Base-by-base conservation (phyloP, 2,329 filamentous ascomycete genomes). In the Iodosphaeria phyllophila region DNA sequence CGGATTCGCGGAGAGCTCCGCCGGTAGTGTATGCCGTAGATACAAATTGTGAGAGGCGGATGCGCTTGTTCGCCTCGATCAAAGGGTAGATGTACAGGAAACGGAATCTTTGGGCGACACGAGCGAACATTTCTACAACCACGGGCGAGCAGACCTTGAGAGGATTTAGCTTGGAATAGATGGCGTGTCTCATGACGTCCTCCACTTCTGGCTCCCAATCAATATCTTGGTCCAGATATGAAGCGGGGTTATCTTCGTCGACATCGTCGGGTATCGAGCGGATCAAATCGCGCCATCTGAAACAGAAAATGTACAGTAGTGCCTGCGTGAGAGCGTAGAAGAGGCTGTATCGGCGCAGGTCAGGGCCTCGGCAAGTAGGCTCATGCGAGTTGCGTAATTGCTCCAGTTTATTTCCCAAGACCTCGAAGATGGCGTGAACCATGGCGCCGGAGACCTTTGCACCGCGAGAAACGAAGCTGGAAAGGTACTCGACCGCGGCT, bases 261-360 rank as follows among this genome's bases (percentile, higher is more conserved):
- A 66, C 63, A 31, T 51, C 57, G 30, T 71, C 60, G 2, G 65
- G 56, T 4, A 63, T 64, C 2, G 65, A 62, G 12, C 66, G 57
- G 28, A 80, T 75, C 23, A 98, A 60, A 41, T 95, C 86, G 32
- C 82, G 75, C 89, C 89, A 98, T 28, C 89, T 74, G 58, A 98
- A 98, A 56, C 89, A 98, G 43, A 92, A 93, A 30, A 92, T 86
- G 54, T 93, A 93, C 13, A 93, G 64, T 3, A 91, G 59, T 2
- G 83, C 83, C 48, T 93, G 84, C n/a, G 77, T 71, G 23, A 83
- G 70, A 11, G 78, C 73, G 47, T 93, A 93, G 50, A 91, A 92
- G 9, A 76, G 69, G 23, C 73, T 70, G 43, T 86, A 92, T 23
- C 76, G 73, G 32, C 74, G 72, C 28, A 91, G 64, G 45, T 98